A percentile compares a stretch with the other conserved stretches of the same genome.
These are phyloP conservation scores for Penicillium ucsense DNA, from an alignment of 495 filamentous ascomycete species.

Conservation along the genomic window DNA sequence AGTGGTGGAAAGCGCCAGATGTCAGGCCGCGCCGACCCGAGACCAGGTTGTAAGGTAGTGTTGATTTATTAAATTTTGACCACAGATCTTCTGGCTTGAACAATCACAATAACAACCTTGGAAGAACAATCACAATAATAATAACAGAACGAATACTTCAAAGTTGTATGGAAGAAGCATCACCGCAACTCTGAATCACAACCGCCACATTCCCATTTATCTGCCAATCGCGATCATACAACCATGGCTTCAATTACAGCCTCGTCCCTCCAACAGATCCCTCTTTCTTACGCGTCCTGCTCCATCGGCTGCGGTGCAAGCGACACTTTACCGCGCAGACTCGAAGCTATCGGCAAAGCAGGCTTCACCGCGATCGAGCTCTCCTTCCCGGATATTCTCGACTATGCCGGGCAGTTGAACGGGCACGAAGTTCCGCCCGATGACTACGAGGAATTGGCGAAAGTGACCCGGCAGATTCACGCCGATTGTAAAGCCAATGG, in stretches of 20 bases:
- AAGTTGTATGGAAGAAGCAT: too few species aligned
- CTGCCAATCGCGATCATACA: too few species aligned
- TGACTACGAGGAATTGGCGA: constrained; percentile 46
- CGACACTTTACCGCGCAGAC: constrained; percentile 52
- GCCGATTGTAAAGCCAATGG: constrained; percentile 40
- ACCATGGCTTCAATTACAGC: constrained; percentile 7
- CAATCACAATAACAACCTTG: not conserved
- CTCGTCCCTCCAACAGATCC: constrained; percentile 37
- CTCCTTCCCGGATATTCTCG: constrained; percentile 64
- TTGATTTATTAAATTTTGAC: too few species aligned
- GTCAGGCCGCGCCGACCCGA: too few species aligned
- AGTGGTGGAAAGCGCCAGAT: too few species aligned
- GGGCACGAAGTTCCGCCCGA: constrained; percentile 40
- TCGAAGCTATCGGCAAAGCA: constrained; percentile 55
- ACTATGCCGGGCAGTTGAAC: constrained; percentile 45
- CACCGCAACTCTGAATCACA: constrained; percentile 3
- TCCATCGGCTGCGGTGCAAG: constrained; percentile 46
- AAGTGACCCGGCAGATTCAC: constrained; percentile 41
- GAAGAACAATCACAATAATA: not conserved
- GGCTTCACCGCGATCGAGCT: constrained; percentile 67
- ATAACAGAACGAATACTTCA: too few species aligned
- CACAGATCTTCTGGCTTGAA: too few species aligned
- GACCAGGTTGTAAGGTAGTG: too few species aligned
- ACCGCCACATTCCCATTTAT: not conserved
- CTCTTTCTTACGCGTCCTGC: constrained; percentile 54